These are phyloP conservation scores for Tetrahymena borealis DNA, from an alignment of 73 alveolate species.

Conservation along the genomic window DNA sequence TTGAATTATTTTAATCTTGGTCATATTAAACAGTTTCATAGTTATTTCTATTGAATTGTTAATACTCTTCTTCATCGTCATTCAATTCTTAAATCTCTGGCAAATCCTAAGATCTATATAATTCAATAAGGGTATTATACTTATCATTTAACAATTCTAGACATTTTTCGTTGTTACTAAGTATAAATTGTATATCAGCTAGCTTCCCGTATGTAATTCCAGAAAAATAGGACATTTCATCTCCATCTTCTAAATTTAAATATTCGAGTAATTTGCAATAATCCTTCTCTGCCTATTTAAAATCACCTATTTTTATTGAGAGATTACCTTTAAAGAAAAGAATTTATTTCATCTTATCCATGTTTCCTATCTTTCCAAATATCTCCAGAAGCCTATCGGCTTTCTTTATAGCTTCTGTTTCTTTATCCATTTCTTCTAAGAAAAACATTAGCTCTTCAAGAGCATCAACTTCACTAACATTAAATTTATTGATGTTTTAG, in stretches of 20 bases:
- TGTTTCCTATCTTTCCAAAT: background rate
- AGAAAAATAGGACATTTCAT: background rate
- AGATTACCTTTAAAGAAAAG: background rate
- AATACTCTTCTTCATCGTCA: background rate
- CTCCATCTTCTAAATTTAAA: background rate
- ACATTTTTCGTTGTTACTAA: background rate
- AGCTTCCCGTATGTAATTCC: background rate
- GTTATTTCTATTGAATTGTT: background rate
- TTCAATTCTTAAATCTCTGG: background rate
- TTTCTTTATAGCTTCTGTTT: background rate
- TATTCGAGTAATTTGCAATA: background rate
- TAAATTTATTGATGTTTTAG: background rate
- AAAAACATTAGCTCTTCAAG: background rate
- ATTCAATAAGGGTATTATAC: background rate
- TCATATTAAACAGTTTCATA: background rate
- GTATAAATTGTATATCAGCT: background rate
- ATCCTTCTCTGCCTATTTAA: background rate
- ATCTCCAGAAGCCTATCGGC: background rate
- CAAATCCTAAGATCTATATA: background rate
- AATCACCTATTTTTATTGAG: background rate
- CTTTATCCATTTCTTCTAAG: background rate
- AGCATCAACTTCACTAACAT: background rate
- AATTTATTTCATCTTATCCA: background rate
- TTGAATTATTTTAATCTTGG: background rate
- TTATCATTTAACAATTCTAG: background rate